Evolutionary conservation across 257 asterid genomes (phyloP).

Genomic region (Mentha longifolia): DNA sequence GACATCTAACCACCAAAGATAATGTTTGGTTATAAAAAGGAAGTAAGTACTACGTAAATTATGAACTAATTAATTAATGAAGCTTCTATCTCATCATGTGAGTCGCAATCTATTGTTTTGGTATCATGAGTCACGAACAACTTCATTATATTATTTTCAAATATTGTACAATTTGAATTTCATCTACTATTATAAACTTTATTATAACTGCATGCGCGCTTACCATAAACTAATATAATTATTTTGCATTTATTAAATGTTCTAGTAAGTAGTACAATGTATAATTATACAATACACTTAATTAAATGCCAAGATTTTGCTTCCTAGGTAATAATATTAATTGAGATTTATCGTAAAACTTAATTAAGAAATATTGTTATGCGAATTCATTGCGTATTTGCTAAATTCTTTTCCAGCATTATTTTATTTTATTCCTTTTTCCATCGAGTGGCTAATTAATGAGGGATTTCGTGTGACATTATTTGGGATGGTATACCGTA

Average conservation of each 20-base stretch:
- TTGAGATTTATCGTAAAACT: too few relatives aligned
- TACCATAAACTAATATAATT: constrained; percentile 15
- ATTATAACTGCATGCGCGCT: constrained; percentile 28
- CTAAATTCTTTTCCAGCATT: too few relatives aligned
- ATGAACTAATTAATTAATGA: background rate
- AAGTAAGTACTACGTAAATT: background rate
- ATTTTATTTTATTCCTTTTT: too few relatives aligned
- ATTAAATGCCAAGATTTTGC: background rate
- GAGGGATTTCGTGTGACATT: too few relatives aligned
- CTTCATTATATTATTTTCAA: background rate
- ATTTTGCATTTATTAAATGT: background rate
- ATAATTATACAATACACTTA: too few relatives aligned
- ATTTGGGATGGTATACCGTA: too few relatives aligned
- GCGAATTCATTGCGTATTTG: too few relatives aligned
- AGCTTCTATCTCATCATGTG: background rate
- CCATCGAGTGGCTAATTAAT: too few relatives aligned
- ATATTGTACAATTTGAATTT: background rate
- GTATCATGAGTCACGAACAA: constrained; percentile 6
- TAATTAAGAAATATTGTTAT: too few relatives aligned
- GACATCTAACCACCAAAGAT: background rate
- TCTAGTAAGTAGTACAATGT: background rate
- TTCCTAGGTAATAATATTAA: constrained; percentile 2
- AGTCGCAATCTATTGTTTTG: background rate
- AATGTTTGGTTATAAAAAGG: background rate
- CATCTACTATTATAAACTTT: background rate